Conservation (phyloP, 805 yeast species). For the Suhomyces sp. region DNA sequence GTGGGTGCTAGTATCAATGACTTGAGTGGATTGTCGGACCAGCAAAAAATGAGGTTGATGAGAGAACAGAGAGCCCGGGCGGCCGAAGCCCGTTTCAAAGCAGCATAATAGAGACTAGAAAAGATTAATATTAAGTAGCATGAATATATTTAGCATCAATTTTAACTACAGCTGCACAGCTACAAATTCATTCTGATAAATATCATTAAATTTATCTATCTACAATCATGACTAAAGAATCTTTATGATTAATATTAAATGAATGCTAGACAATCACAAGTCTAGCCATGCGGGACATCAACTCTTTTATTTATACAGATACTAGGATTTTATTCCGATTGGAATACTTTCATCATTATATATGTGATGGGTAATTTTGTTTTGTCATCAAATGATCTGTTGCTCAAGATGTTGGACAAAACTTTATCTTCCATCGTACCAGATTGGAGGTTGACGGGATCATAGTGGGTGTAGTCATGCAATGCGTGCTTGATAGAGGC, state of each 20-base stretch:
- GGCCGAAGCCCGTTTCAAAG: constrained; percentile 75
- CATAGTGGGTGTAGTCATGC: constrained; percentile 59
- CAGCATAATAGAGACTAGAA: neutral
- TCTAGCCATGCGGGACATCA: too few species aligned
- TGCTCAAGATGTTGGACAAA: constrained; percentile 23
- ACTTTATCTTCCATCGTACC: constrained; percentile 21
- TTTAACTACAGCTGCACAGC: too few species aligned
- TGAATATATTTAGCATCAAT: too few species aligned
- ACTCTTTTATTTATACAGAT: too few species aligned
- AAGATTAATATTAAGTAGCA: too few species aligned
- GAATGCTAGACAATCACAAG: too few species aligned
- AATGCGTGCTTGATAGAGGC: constrained; percentile 56
- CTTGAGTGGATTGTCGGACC: constrained; percentile 62
- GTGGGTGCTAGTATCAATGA: constrained; percentile 34
- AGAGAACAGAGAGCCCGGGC: constrained; percentile 96
- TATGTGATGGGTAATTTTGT: constrained; percentile 27
- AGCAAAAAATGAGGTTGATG: constrained; percentile 74
- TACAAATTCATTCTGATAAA: too few species aligned
- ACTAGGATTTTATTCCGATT: constrained; percentile 5
- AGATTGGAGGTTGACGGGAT: constrained; percentile 34
- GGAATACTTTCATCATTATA: constrained; percentile 38
- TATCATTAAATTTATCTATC: too few species aligned
- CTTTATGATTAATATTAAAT: too few species aligned
- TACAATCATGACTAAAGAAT: too few species aligned
- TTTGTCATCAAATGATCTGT: constrained; percentile 16